Evolutionary conservation across 768 basidiomycete genomes (phyloP), one percentile per base, ranked within the genome.

Genomic region (Leccinellum albellum): DNA sequence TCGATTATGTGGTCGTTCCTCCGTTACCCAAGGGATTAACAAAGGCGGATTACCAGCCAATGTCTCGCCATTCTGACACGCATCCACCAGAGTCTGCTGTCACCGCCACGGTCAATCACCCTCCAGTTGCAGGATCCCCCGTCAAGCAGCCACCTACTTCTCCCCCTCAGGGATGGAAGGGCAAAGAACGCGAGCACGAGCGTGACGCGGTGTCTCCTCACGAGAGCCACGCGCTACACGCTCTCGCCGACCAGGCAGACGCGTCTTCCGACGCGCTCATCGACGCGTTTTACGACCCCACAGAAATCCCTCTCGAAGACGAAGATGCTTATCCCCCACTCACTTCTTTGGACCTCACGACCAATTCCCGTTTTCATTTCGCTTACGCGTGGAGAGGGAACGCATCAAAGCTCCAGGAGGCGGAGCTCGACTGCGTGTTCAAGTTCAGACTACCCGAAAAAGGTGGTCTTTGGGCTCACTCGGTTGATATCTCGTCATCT

Each of bases 341-440:
- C 29, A 56, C 59, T 13, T 4, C 57, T n/a, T 28, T 49, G 26
- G 61, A 58, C 37, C 59, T 70, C 21, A 45, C 28, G 3, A 51
- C 35, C 31, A 70, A 71, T 40, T 42, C 67, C 10, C 69, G 69
- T 23, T 70, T 70, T 35, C 55, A 59, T 4, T 70, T 70, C 44
- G 54, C 60, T 51, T 54, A 58, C 6, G 48, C 51, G 29, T 70
- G 62, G 66, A 53, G 65, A 29, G 57, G 37, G 23, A 53, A 52
- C 21, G 61, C 55, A 3, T 54, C 55, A 28, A 60, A 13, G 48
- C 58, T 69, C 23, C 61, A 29, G 21, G 52, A 53, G 24, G 50
- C 46, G 21, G 59, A 57, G 10, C 44, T 52, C n/a, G 59, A 60
- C 4, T 59, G 57, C 33, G 23, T 51, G 14, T 21, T 29, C 51